These are phyloP conservation scores for Backusella parvicylindrica DNA, from an alignment of 192 early-diverging fungal genomes.

Conservation along the genomic window DNA sequence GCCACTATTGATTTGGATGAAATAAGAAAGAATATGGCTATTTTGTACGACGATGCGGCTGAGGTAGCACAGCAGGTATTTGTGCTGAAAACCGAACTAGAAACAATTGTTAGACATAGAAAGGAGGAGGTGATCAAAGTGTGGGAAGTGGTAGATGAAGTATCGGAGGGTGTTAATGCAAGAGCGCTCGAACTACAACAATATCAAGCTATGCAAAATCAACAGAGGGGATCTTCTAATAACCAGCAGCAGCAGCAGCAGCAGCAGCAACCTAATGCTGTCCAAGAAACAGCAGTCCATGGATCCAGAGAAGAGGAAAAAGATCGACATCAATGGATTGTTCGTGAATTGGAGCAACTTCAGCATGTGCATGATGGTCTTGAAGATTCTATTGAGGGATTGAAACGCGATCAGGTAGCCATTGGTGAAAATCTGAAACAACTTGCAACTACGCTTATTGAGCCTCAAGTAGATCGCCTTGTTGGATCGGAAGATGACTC, in stretches of 20 bases:
- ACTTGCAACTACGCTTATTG: conserved; percentile 31
- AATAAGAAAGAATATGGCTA: conserved; percentile 34
- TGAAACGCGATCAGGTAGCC: conserved; percentile 42
- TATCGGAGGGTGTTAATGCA: conserved; percentile 25
- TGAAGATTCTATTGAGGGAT: conserved; percentile 40
- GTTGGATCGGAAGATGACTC: conserved; percentile 34
- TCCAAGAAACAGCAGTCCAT: background rate
- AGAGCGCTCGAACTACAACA: conserved; percentile 1
- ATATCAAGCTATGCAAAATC: conserved; percentile 2
- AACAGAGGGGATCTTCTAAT: background rate
- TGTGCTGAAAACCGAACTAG: conserved; percentile 41
- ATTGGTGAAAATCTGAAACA: conserved; percentile 39
- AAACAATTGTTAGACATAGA: conserved; percentile 42
- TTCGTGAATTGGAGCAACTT: conserved; percentile 48
- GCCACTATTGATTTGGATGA: conserved; percentile 42
- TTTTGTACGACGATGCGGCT: conserved; percentile 45
- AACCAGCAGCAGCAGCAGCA: conserved; percentile 22
- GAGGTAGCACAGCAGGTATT: conserved; percentile 42
- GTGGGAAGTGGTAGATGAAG: conserved; percentile 52
- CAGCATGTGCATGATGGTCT: conserved; percentile 38
- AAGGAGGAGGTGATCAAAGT: conserved; percentile 50
- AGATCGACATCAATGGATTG: conserved; percentile 42
- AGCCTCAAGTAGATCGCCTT: conserved; percentile 29
- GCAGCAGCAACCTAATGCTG: conserved; percentile 7
- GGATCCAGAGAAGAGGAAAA: conserved; percentile 24